Base-by-base conservation (phyloP, 2,329 filamentous ascomycete genomes). In the Colletotrichum karsti region DNA sequence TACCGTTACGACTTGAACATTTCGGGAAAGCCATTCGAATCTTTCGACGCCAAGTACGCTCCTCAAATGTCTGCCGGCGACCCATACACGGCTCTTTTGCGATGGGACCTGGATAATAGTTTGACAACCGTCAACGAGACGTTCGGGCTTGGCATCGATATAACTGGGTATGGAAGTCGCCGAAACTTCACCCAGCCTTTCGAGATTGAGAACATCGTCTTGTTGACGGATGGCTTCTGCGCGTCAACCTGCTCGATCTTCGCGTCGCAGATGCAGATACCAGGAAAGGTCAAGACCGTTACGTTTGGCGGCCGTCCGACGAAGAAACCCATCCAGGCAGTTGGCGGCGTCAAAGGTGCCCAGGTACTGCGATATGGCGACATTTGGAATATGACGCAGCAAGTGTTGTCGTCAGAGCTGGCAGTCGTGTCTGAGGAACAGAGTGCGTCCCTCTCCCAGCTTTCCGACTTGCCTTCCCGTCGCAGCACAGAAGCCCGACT, bases 191-290 rank as follows among this genome's bases (percentile, higher is more conserved):
- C 82, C 1, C 79, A 82, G 69, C 87, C 87, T 2, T 91, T 91
- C 73, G 80, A 80, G 1, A 79, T 87, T 2, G 84, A 89, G 64
- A 83, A 91, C 73, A 84, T 90, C 33, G 80, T 90, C 22, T 76
- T 90, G 28, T 78, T 90, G 15, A 84, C 85, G 51, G 88, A 90
- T 72, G 87, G 87, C 30, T 83, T 84, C 71, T 90, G 88, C 74
- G 84, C 84, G 20, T 89, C 86, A 1, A 87, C 87, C 2, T 90
- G 88, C 76, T 83, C 86, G 8, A 78, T 88, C 3, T 88, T 88
- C 69, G 81, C 82, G 12, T 84, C 89, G 69, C 81, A 88, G 71
- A 78, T 90, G 72, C 82, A 82, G 26, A 50, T 3, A 26, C 76
- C 51, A 33, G 65, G 33, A 7, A 54, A 46, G 3, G 51, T 65